Conservation (phyloP, 1,284 basidiomycete genomes). For the Marasmius tenuissimus region DNA sequence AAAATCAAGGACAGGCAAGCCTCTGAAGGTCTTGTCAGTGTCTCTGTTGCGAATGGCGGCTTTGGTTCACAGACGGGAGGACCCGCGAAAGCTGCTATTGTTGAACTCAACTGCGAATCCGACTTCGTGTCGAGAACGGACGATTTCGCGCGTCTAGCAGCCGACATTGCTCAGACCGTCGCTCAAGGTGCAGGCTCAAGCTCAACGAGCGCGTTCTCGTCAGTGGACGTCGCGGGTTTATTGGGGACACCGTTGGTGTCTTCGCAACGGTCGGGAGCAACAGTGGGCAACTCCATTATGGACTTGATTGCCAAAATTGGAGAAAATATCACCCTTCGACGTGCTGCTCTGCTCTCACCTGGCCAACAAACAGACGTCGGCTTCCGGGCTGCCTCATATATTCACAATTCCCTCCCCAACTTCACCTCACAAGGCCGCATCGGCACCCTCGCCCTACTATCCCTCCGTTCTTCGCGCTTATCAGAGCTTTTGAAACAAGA, state of each 20-base stretch:
- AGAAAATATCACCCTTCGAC: slow-evolving; percentile 83
- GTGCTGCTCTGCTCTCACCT: slow-evolving; percentile 70
- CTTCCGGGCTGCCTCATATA: slow-evolving; percentile 75
- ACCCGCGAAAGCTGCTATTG: slow-evolving; percentile 77
- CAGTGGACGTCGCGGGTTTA: slow-evolving; percentile 52
- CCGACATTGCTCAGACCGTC: slow-evolving; percentile 84
- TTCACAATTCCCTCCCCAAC: slow-evolving; percentile 62
- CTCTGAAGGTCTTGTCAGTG: slow-evolving; percentile 78
- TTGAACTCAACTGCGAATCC: slow-evolving; percentile 96
- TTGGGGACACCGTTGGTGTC: slow-evolving; percentile 71
- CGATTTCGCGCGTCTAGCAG: slow-evolving; percentile 77
- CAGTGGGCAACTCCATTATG: slow-evolving; percentile 76
- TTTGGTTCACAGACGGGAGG: slow-evolving; percentile 32
- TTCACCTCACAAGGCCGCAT: slow-evolving; percentile 65
- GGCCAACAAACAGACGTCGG: slow-evolving; percentile 39
- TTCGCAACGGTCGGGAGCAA: slow-evolving; percentile 38
- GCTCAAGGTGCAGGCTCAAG: slow-evolving; percentile 71
- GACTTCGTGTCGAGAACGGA: slow-evolving; percentile 93
- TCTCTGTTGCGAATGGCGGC: slow-evolving; percentile 70
- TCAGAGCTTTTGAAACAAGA: slow-evolving; percentile 42
- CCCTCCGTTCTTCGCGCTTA: slow-evolving; percentile 50
- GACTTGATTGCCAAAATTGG: slow-evolving; percentile 85
- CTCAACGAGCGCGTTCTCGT: slow-evolving; percentile 38
- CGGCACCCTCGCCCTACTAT: slow-evolving; percentile 66
- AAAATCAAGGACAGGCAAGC: slow-evolving; percentile 79